phyloP scores from a whole-genome alignment of 1,284 basidiomycete species.

The Marasmius sp. region DNA sequence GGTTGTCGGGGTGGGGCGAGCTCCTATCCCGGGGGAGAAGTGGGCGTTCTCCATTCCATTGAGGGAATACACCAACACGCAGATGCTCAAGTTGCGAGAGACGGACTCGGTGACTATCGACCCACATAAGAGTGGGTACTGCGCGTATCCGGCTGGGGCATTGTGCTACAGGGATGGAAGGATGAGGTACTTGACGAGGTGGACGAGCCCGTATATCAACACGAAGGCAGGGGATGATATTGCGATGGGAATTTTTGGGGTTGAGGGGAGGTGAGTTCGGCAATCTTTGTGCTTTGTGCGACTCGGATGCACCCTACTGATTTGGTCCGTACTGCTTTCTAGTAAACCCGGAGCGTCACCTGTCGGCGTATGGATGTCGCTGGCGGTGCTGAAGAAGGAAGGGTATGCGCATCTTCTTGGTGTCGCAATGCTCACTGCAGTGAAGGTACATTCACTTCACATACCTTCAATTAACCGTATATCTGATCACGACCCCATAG shows the following conservation, averaged over 20 bases:
- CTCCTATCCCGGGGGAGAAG: neutral
- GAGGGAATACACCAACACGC: constrained; percentile 20
- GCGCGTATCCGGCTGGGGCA: constrained; percentile 45
- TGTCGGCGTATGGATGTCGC: constrained; percentile 33
- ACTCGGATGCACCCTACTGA: neutral
- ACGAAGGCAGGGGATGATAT: constrained; percentile 24
- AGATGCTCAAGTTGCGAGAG: constrained; percentile 25
- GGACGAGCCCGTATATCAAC: constrained; percentile 38
- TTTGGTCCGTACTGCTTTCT: neutral
- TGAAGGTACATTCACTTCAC: constrained; percentile 24
- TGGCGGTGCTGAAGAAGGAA: constrained; percentile 32
- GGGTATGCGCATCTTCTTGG: constrained; percentile 40
- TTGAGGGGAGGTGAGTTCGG: constrained; percentile 42
- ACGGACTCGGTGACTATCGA: constrained; percentile 45
- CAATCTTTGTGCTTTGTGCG: neutral
- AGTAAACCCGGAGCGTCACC: constrained; percentile 48
- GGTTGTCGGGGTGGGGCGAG: neutral
- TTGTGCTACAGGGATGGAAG: constrained; percentile 42
- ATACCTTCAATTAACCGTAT: neutral
- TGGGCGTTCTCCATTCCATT: constrained; percentile 24
- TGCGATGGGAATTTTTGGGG: constrained; percentile 42
- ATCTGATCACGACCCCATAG: constrained; percentile 15
- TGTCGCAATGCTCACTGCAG: constrained; percentile 36
- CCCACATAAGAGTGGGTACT: constrained; percentile 47
- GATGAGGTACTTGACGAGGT: constrained; percentile 39